A percentile compares a stretch with the other conserved stretches of the same genome.
Evolutionary conservation across 768 basidiomycete genomes (phyloP).

Genomic region (Suillus decipiens): DNA sequence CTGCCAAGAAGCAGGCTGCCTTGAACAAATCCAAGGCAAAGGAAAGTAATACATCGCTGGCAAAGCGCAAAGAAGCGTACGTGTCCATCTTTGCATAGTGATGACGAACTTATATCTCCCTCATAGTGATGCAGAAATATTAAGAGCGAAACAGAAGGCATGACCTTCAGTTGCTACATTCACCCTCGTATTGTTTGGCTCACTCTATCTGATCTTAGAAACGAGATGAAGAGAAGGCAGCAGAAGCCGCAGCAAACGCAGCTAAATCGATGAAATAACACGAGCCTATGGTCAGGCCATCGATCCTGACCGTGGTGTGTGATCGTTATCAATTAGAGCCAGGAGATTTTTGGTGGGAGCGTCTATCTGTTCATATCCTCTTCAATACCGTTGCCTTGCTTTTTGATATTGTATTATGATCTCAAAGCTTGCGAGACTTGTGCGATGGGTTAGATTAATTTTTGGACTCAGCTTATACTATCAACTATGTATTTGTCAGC

Average conservation of each 20-base stretch:
- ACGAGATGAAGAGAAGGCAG: constrained; percentile 52
- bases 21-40: constrained; percentile 60
- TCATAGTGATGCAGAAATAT: constrained; percentile 69
- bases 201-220: constrained; percentile 39
- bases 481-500: background rate
- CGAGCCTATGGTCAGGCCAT: constrained; percentile 22
- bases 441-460: background rate
- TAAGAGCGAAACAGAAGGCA: constrained; percentile 82
- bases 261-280: constrained; percentile 38
- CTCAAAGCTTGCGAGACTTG: background rate
- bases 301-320: constrained; percentile 16
- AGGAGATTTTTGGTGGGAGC: constrained; percentile 18
- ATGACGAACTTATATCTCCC: constrained; percentile 26
- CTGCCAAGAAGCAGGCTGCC: constrained; percentile 68
- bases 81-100: constrained; percentile 33
- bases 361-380: constrained; percentile 15
- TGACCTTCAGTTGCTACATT: constrained; percentile 18
- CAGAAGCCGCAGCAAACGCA: constrained; percentile 26
- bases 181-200: constrained; percentile 3
- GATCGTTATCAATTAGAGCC: constrained; percentile 5
- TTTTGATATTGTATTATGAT: background rate
- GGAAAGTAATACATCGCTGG: constrained; percentile 62
- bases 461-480: background rate
- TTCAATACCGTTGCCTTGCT: constrained; percentile 13
- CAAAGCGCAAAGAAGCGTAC: constrained; percentile 77